Conservation (phyloP, 345 rosid species). For the Excoecaria agallocha region DNA sequence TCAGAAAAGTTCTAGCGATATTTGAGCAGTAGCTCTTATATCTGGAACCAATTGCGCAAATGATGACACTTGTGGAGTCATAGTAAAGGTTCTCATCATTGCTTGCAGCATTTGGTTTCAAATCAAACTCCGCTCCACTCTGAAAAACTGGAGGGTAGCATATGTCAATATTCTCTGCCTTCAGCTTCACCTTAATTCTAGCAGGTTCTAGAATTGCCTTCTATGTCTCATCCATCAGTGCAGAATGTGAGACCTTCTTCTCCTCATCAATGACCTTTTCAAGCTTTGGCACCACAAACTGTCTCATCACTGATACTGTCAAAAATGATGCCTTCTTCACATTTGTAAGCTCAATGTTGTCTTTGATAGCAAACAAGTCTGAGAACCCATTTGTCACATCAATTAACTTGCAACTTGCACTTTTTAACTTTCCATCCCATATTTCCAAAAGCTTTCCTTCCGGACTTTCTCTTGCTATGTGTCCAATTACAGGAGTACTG, state of each 20-base stretch:
- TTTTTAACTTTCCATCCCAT: conserved; percentile 66
- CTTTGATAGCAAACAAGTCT: conserved; percentile 85
- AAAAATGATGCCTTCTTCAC: conserved; percentile 82
- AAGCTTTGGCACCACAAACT: conserved; percentile 84
- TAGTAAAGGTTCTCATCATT: conserved; percentile 71
- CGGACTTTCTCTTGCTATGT: conserved; percentile 71
- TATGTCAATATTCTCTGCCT: conserved; percentile 85
- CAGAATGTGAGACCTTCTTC: conserved; percentile 75
- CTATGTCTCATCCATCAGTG: conserved; percentile 85
- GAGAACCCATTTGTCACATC: conserved; percentile 79
- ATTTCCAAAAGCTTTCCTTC: conserved; percentile 85
- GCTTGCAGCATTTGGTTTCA: conserved; percentile 92
- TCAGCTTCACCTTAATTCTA: conserved; percentile 75
- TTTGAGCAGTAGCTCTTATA: conserved; percentile 94
- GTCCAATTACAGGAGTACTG: conserved; percentile 56
- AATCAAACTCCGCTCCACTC: conserved; percentile 91
- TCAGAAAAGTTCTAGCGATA: conserved; percentile 73
- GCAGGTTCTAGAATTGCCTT: conserved; percentile 82
- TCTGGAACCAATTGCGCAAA: conserved; percentile 83
- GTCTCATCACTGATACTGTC: conserved; percentile 65
- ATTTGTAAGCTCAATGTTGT: conserved; percentile 60
- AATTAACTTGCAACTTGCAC: conserved; percentile 49
- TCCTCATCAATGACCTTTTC: conserved; percentile 92
- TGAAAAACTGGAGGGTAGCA: conserved; percentile 97
- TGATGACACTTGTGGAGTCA: conserved; percentile 82